Evolutionary conservation across 192 early-diverging fungal species (phyloP).

Genomic region (Coemansia reversa): DNA sequence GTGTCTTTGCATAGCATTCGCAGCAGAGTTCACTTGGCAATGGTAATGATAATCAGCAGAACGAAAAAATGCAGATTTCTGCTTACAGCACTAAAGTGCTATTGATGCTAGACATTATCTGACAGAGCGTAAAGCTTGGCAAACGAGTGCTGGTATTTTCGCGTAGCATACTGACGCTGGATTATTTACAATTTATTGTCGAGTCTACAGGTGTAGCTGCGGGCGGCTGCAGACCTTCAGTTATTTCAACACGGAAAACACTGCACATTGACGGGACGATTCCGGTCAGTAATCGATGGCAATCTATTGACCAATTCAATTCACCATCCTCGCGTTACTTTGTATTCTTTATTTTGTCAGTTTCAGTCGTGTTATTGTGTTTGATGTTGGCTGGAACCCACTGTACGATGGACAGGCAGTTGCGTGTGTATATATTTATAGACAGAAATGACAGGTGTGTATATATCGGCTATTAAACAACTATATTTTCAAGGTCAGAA

Average conservation of each 20-base stretch:
- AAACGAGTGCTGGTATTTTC: conserved; percentile 78
- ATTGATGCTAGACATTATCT: conserved; percentile 61
- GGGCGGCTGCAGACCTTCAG: background rate
- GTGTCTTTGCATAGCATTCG: conserved; percentile 5
- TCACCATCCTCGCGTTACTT: conserved; percentile 14
- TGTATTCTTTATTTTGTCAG: conserved; percentile 64
- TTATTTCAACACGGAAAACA: background rate
- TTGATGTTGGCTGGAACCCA: conserved; percentile 82
- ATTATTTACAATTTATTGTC: conserved; percentile 34
- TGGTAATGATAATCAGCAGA: background rate
- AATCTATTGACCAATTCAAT: conserved; percentile 67
- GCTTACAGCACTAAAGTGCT: conserved; percentile 54
- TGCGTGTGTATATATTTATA: conserved; percentile 68
- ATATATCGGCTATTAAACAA: conserved; percentile 66
- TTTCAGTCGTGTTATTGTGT: conserved; percentile 70
- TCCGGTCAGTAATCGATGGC: conserved; percentile 49
- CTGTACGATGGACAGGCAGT: conserved; percentile 73
- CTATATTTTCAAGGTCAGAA: conserved; percentile 70
- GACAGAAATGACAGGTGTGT: conserved; percentile 66
- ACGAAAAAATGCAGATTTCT: conserved; percentile 14
- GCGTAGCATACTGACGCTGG: conserved; percentile 66
- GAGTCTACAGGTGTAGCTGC: conserved; percentile 13
- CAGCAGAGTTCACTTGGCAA: background rate
- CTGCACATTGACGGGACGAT: conserved; percentile 63
- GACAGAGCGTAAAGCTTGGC: conserved; percentile 35